A percentile compares a stretch with the other conserved stretches of the same genome.
Conservation (phyloP, 306 rosid genomes). For the Clitoria ternatea region DNA sequence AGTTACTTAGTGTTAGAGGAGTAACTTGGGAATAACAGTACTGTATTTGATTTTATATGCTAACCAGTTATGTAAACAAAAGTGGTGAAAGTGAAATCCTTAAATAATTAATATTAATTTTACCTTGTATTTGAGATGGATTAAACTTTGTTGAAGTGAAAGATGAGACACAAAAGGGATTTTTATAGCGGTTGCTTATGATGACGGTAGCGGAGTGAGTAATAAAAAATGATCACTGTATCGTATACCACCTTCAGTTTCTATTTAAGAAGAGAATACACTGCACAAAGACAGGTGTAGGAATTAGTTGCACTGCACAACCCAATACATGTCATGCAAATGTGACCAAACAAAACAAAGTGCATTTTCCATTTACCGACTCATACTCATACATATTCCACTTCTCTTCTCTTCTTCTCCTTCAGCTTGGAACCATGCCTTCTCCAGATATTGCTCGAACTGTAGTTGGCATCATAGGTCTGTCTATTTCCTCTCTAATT, state of each 20-base stretch:
- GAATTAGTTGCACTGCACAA: constrained; percentile 1
- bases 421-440: constrained; percentile 41
- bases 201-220: not conserved
- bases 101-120: too few relatives aligned
- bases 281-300: constrained; percentile 26
- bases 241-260: too few relatives aligned
- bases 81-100: too few relatives aligned
- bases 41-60: too few relatives aligned
- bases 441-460: constrained; percentile 65
- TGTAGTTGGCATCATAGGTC: constrained; percentile 64
- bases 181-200: too few relatives aligned
- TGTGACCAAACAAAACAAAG: constrained; percentile 32
- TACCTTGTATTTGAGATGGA: too few relatives aligned
- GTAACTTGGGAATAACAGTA: too few relatives aligned
- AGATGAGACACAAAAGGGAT: too few relatives aligned
- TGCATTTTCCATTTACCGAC: not conserved
- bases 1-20: too few relatives aligned
- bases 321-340: constrained; percentile 52
- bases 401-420: not conserved
- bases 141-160: too few relatives aligned
- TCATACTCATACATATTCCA: not conserved
- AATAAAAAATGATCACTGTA: too few relatives aligned
- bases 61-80: too few relatives aligned
- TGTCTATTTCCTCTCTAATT: not conserved
- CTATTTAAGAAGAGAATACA: constrained; percentile 32